These are phyloP conservation scores for Tulasnella sp. DNA, from an alignment of 768 basidiomycete genomes.

Conservation along the genomic window DNA sequence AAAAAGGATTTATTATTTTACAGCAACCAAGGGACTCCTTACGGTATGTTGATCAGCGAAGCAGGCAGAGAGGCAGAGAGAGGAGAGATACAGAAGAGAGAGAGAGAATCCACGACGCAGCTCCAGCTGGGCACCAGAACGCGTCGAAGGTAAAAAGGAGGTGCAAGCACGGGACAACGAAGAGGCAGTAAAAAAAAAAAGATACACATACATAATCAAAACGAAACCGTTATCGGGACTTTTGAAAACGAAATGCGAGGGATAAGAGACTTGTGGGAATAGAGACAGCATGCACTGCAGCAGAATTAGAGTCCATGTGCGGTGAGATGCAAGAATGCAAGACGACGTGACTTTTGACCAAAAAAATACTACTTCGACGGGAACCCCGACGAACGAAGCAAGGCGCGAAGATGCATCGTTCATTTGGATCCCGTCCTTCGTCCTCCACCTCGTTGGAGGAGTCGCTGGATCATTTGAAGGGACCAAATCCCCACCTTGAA, in stretches of 20 bases:
- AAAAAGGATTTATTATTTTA: not conserved
- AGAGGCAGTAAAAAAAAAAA: not conserved
- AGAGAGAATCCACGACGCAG: no score
- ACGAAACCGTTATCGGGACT: not conserved
- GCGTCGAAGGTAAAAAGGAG: no score
- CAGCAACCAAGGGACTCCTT: not conserved
- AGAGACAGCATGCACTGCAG: not conserved
- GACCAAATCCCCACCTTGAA: not conserved
- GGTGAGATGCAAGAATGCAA: not conserved
- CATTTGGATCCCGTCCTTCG: not conserved
- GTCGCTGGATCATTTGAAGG: not conserved
- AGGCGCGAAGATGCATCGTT: not conserved
- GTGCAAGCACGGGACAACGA: no score
- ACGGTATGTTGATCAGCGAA: not conserved
- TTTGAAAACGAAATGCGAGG: slow-evolving; percentile 1
- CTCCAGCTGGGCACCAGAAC: no score
- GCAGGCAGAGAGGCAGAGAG: not conserved
- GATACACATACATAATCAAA: not conserved
- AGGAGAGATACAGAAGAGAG: not conserved
- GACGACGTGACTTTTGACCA: not conserved
- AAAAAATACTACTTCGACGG: not conserved
- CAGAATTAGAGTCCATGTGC: not conserved
- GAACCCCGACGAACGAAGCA: not conserved
- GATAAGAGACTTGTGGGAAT: not conserved
- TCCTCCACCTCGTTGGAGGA: not conserved